These are phyloP conservation scores for Porcisia hertigi DNA, from an alignment of 208 protist genomes.

Conservation along the genomic window DNA sequence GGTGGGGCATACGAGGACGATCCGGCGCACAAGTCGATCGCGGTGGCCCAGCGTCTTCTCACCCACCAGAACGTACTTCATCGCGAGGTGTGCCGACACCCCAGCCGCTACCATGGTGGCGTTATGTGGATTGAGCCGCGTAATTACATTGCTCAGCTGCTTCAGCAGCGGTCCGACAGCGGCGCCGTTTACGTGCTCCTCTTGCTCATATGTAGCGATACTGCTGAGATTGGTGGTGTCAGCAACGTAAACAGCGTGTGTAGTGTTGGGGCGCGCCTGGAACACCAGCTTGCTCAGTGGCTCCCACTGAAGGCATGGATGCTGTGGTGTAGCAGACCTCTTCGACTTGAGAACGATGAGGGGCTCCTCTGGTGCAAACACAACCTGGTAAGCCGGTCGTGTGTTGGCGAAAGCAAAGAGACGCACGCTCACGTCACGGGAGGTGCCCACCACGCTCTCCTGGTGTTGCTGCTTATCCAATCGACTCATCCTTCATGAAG, in stretches of 20 bases:
- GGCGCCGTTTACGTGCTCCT: conserved; percentile 51
- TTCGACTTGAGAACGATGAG: conserved; percentile 79
- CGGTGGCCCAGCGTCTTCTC: conserved; percentile 75
- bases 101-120: conserved; percentile 74
- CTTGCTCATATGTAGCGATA: conserved; percentile 35
- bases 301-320: conserved; percentile 78
- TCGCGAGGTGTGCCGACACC: conserved; percentile 49
- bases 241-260: conserved; percentile 70
- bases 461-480: conserved; percentile 71
- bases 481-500: conserved; percentile 49
- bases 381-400: conserved; percentile 56
- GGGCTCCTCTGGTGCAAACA: conserved; percentile 74
- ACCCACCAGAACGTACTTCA: conserved; percentile 74
- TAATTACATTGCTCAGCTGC: conserved; percentile 63
- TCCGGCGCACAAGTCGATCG: conserved; percentile 57
- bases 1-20: conserved; percentile 68
- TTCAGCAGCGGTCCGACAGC: conserved; percentile 57
- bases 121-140: conserved; percentile 74
- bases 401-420: conserved; percentile 83
- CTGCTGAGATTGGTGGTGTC: conserved; percentile 55
- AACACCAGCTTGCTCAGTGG: conserved; percentile 65
- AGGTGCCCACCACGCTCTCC: conserved; percentile 59
- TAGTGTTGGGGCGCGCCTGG: conserved; percentile 62
- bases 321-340: conserved; percentile 36
- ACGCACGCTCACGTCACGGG: conserved; percentile 55